phyloP scores from a whole-genome alignment of 2,329 filamentous ascomycete genomes.

The Lasiodiplodia sp. region DNA sequence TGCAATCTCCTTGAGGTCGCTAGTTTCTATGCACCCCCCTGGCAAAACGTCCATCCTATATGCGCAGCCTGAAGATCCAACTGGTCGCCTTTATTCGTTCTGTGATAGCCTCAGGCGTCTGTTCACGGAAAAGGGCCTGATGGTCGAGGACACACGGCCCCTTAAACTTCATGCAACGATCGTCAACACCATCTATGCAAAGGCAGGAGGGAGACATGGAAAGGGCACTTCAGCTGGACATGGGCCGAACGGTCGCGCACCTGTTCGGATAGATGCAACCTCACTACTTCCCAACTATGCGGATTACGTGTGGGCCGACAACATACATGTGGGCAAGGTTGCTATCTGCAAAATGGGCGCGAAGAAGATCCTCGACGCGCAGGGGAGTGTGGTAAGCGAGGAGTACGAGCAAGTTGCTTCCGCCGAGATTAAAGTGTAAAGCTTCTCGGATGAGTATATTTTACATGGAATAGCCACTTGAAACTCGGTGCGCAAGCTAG shows the following conservation, averaged over 20 bases:
- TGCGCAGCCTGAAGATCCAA: conserved; percentile 63
- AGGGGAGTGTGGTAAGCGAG: conserved; percentile 2
- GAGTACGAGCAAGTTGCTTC: conserved; percentile 12
- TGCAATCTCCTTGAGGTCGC: conserved; percentile 53
- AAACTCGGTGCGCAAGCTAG: no score
- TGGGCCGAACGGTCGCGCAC: conserved; percentile 8
- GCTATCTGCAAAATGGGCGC: conserved; percentile 90
- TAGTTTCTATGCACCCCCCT: conserved; percentile 68
- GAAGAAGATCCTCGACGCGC: conserved; percentile 59
- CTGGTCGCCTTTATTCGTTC: conserved; percentile 62
- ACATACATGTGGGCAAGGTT: conserved; percentile 72
- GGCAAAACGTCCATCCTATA: conserved; percentile 70
- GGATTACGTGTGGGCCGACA: conserved; percentile 73
- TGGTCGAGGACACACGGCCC: conserved; percentile 66
- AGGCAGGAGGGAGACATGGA: conserved; percentile 42
- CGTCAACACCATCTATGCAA: conserved; percentile 83
- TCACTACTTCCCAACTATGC: conserved; percentile 61
- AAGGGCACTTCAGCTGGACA: conserved; percentile 35
- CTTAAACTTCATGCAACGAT: conserved; percentile 85
- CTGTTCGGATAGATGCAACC: conserved; percentile 47
- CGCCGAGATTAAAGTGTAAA: conserved; percentile 2
- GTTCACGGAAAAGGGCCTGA: conserved; percentile 65
- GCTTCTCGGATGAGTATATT: no score
- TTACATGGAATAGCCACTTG: no score
- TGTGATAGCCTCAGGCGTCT: conserved; percentile 61